These are phyloP conservation scores for Tetrahymena thermophila DNA, from an alignment of 73 alveolate species.

Conservation along the genomic window DNA sequence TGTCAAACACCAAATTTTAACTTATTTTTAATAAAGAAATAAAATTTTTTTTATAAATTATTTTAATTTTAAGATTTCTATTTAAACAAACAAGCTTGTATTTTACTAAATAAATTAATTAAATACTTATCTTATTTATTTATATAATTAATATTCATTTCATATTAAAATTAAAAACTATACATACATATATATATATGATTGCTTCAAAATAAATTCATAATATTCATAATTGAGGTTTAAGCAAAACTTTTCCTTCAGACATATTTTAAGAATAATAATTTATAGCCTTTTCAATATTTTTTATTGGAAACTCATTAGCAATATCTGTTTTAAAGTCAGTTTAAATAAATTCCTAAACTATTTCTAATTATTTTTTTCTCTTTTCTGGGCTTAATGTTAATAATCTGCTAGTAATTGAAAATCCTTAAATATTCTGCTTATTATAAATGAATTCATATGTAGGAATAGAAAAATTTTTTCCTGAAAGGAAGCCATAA, in stretches of 20 bases:
- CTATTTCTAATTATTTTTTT: background rate
- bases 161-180: too few species aligned
- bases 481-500: slow-evolving; percentile 46
- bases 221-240: background rate
- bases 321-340: slow-evolving; percentile 12
- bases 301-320: background rate
- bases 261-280: slow-evolving; percentile 18
- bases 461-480: background rate
- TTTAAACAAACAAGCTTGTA: too few species aligned
- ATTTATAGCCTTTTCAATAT: background rate
- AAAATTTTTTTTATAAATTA: too few species aligned
- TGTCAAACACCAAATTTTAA: too few species aligned
- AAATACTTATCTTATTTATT: too few species aligned
- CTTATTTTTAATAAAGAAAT: too few species aligned
- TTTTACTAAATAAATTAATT: too few species aligned
- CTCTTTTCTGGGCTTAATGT: background rate
- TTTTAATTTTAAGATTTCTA: too few species aligned
- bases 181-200: too few species aligned
- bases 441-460: background rate
- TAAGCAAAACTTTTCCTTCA: slow-evolving; percentile 29
- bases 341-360: slow-evolving; percentile 6
- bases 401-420: background rate
- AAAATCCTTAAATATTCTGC: background rate
- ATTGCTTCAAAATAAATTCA: too few species aligned
- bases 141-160: too few species aligned